Conservation (phyloP, 1,139 yeast species). For the Sugiyamaella paludigena region DNA sequence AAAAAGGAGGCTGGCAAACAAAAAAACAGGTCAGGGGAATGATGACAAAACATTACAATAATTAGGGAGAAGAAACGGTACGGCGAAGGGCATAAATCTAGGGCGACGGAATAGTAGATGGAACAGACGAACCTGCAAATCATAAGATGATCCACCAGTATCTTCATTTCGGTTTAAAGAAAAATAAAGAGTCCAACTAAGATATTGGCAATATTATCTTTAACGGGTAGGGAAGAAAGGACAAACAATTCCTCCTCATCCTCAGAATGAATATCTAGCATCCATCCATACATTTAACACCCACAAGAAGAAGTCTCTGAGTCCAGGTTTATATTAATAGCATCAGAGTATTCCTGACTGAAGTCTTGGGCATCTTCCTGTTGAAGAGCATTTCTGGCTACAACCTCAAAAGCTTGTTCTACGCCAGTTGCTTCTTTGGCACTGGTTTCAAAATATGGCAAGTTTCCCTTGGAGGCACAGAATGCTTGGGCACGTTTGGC, state of each 20-base stretch:
- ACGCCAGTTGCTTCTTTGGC: slow-evolving; percentile 94
- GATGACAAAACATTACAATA: too few relatives aligned
- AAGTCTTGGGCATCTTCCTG: slow-evolving; percentile 84
- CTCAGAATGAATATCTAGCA: slow-evolving; percentile 6
- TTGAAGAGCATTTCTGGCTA: slow-evolving; percentile 92
- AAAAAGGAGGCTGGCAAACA: too few relatives aligned
- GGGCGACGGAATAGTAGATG: too few relatives aligned
- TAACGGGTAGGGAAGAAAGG: background rate
- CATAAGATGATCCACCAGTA: too few relatives aligned
- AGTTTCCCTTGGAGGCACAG: slow-evolving; percentile 81
- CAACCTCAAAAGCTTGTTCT: slow-evolving; percentile 92
- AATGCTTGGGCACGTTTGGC: slow-evolving; percentile 82
- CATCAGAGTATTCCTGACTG: slow-evolving; percentile 92
- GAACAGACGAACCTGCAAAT: too few relatives aligned
- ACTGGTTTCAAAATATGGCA: slow-evolving; percentile 91
- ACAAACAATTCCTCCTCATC: background rate
- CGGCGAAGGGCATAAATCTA: too few relatives aligned
- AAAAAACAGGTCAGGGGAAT: too few relatives aligned
- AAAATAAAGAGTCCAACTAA: background rate
- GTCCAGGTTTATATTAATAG: slow-evolving; percentile 90
- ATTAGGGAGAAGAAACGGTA: too few relatives aligned
- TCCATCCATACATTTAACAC: slow-evolving; percentile 45
- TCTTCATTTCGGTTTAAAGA: too few relatives aligned
- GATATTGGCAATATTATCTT: background rate
- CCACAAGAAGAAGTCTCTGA: slow-evolving; percentile 75